Conservation (phyloP, 176 grass and related monocot genomes). For the maize (Zea mays) region DNA sequence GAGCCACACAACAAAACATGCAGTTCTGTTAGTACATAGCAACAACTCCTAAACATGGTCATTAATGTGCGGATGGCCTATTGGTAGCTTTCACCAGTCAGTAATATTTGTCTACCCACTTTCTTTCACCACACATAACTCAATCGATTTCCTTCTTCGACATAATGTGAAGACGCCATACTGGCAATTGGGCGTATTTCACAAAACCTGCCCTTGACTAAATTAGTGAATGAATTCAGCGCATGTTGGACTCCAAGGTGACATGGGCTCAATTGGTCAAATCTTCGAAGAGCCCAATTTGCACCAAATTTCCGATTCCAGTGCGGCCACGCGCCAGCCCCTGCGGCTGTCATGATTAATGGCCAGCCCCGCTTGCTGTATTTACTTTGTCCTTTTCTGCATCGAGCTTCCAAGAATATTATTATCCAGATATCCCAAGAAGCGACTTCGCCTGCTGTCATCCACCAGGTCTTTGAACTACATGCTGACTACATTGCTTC, state of each 20-base stretch:
- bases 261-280: conserved; percentile 24
- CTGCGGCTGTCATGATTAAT: conserved; percentile 36
- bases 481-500: conserved; percentile 47
- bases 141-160: conserved; percentile 32
- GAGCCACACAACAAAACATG: conserved; percentile 11
- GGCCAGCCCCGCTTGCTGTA: conserved; percentile 41
- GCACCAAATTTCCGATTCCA: conserved; percentile 34
- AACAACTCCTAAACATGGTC: conserved; percentile 33
- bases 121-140: conserved; percentile 19
- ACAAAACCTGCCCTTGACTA: conserved; percentile 46
- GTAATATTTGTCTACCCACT: neutral
- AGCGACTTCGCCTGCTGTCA: conserved; percentile 41
- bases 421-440: conserved; percentile 27
- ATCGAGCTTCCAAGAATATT: conserved; percentile 27
- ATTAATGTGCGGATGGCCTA: conserved; percentile 33
- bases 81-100: neutral
- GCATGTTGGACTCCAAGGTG: conserved; percentile 14
- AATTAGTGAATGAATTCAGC: conserved; percentile 45
- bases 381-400: conserved; percentile 16
- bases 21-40: conserved; percentile 13
- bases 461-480: conserved; percentile 68
- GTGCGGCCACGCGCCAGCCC: conserved; percentile 30
- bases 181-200: conserved; percentile 32
- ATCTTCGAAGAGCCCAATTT: conserved; percentile 39
- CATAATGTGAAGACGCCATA: neutral